Conservation (phyloP, 2,329 filamentous ascomycete species). For the Sarocladium kiliense region DNA sequence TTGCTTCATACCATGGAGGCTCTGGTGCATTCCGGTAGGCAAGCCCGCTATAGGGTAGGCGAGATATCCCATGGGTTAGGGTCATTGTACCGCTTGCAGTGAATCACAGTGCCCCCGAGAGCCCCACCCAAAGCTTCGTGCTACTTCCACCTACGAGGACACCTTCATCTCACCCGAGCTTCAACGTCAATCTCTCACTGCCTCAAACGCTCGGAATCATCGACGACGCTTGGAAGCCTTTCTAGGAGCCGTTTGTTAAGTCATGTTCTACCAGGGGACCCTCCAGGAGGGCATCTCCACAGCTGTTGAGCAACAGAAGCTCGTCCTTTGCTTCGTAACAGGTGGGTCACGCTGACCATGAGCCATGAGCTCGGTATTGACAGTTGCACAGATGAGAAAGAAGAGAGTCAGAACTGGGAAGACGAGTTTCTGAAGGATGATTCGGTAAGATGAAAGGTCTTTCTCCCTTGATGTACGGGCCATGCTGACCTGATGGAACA, state of each 20-base stretch:
- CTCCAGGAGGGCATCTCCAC: slow-evolving; percentile 75
- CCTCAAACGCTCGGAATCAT: not conserved
- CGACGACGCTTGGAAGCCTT: not conserved
- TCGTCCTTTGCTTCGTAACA: slow-evolving; percentile 80
- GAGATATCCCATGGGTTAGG: not conserved
- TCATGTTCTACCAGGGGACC: slow-evolving; percentile 77
- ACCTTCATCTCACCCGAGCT: not conserved
- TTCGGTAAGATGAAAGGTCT: slow-evolving; percentile 34
- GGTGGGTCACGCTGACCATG: slow-evolving; percentile 41
- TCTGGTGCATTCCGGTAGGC: too few species aligned
- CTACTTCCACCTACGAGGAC: not conserved
- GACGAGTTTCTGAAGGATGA: slow-evolving; percentile 57
- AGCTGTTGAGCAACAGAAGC: slow-evolving; percentile 69
- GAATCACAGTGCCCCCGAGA: not conserved
- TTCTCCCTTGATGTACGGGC: slow-evolving; percentile 10
- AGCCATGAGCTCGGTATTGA: not conserved
- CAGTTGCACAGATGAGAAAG: slow-evolving; percentile 52
- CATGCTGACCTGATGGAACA: slow-evolving; percentile 22
- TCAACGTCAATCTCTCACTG: not conserved
- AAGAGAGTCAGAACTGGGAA: slow-evolving; percentile 70
- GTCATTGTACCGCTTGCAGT: not conserved
- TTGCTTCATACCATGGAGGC: too few species aligned
- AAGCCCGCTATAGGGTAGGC: not conserved
- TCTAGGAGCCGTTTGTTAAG: not conserved
- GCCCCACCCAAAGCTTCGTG: slow-evolving; percentile 7